Conservation (phyloP, 2,329 filamentous ascomycete species). For the Hymenoscyphus repandus region DNA sequence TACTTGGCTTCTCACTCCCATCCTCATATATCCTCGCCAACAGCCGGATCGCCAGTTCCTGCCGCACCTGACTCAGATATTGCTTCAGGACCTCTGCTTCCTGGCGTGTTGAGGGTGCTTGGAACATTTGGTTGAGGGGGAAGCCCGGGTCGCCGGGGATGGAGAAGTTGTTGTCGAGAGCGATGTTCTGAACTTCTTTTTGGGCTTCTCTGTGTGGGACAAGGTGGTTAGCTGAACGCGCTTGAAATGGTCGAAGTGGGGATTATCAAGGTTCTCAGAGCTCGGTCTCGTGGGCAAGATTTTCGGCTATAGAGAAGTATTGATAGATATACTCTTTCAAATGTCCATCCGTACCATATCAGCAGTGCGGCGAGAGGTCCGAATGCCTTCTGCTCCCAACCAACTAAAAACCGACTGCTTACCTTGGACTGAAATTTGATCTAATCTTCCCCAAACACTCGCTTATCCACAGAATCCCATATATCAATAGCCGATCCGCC, state of each 20-base stretch:
- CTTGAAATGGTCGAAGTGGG: no score
- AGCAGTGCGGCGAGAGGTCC: no score
- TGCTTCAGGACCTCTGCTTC: conserved; percentile 84
- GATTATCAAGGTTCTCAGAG: no score
- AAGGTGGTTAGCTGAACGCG: conserved; percentile 3
- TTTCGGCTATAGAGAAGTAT: no score
- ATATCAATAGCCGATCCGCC: conserved; percentile 89
- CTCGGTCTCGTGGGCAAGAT: no score
- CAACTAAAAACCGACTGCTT: conserved; percentile 33
- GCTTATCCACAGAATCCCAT: conserved; percentile 91
- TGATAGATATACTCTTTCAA: no score
- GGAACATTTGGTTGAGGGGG: conserved; percentile 95
- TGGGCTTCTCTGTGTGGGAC: conserved; percentile 39
- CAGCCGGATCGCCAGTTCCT: conserved; percentile 81
- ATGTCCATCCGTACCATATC: no score
- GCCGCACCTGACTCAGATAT: conserved; percentile 88
- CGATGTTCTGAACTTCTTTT: conserved; percentile 81
- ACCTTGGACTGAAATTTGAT: conserved; percentile 60
- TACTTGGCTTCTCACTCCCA: conserved; percentile 63
- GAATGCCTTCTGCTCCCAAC: neutral
- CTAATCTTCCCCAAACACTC: conserved; percentile 87
- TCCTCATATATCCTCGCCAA: conserved; percentile 84
- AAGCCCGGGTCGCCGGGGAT: conserved; percentile 91
- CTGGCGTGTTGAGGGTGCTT: conserved; percentile 78
- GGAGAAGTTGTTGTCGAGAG: conserved; percentile 89